Base-by-base conservation (phyloP, 305 asterid species). In the Galium porrigens region DNA sequence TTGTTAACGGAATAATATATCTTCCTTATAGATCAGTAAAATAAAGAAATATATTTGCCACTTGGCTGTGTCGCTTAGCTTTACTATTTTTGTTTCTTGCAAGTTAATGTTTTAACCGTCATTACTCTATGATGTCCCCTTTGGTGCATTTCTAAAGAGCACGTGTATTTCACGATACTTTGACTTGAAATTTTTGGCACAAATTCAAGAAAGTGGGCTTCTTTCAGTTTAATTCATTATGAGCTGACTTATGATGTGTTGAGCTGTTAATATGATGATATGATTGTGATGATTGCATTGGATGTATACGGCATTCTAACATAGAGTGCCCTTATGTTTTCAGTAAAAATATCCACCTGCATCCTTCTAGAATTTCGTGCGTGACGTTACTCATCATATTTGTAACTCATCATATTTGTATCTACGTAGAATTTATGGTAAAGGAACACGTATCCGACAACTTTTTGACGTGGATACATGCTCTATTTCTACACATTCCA, bases 271-370 rank as follows among this genome's bases (percentile, higher is more conserved):
- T 58, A 11, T 15, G 44, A 33, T 58, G n/a, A 10, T 20, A 30
- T 57, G 10, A 15, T 58, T 58, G 18, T 58, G 11, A 58, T 34
- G 48, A 58, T 34, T 59, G 25, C 6, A 58, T n/a, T 7, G 48
- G 30, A 27, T 32, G 2, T 3, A 17, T 63, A 29, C 25, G 27
- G 20, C 22, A 63, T 41, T 1, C 7, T 29, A 18, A 63, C 42
- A 25, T 63, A n/a, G 30, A 15, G 9, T 48, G 30, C 32, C 10
- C 46, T 32, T 6, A 17, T 48, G 33, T n/a, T 7, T n/a, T 64
- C 44, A 15, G 20, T 46, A 56, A 64, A 42, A 64, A n/a, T 63
- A 64, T 30, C 42, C 32, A 48, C 58, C 4, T 48, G 10, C 18
- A 30, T 48, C 1, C 12, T 30, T 63, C 36, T 9, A 1, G 36